Evolutionary conservation across 805 yeast genomes (phyloP), one percentile per base, ranked within the genome.

Genomic region (Wickerhamiella brachini): DNA sequence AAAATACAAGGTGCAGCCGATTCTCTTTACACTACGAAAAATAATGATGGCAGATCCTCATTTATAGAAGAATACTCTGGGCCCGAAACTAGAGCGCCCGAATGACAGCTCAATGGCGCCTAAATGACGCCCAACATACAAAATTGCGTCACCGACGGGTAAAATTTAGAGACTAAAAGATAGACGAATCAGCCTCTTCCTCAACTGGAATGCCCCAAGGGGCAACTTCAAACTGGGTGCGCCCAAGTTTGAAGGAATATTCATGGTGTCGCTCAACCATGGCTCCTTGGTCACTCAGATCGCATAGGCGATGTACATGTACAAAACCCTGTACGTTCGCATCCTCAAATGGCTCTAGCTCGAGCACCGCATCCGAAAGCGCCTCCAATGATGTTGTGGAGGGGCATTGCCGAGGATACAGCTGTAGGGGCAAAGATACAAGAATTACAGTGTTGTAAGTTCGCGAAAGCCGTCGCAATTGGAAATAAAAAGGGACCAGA

Each of bases 121-220:
- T n/a, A n/a, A n/a, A n/a, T n/a, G n/a, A n/a, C n/a, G n/a, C n/a
- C n/a, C n/a, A n/a, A n/a, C n/a, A n/a, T n/a, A n/a, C n/a, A n/a
- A n/a, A n/a, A n/a, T n/a, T n/a, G n/a, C n/a, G n/a, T n/a, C n/a
- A n/a, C n/a, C n/a, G n/a, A n/a, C n/a, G n/a, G n/a, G n/a, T n/a
- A n/a, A n/a, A n/a, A n/a, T n/a, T n/a, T n/a, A n/a, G n/a, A n/a
- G 26, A 24, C 34, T 29, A 29, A 29, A 29, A 29, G 15, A 29
- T 29, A 12, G 34, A 29, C 12, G 34, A 69, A 5, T 69, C 75
- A 15, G 74, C 82, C n/a, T 74, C 84, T 52, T 83, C 94, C 52
- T 88, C 96, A 2, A 90, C 95, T 0, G 98, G 97, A 48, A 93
- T 93, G n/a, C 95, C 86, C 95, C 96, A 93, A 60, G 81, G 86